Conservation (phyloP, 1,284 basidiomycete species). For the Coniferiporia sulphurascens region DNA sequence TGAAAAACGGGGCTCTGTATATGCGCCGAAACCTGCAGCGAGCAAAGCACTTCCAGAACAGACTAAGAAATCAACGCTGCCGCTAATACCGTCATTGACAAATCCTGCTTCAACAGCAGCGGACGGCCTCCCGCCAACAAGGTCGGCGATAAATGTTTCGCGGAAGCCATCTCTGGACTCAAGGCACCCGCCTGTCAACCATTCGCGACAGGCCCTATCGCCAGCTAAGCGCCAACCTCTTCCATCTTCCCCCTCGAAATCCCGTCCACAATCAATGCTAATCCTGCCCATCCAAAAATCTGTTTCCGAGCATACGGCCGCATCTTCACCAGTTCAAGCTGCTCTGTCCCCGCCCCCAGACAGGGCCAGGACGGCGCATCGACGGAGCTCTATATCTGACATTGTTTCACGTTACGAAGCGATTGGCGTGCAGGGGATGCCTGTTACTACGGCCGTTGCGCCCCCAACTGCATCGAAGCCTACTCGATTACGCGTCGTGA, state of each 20-base stretch:
- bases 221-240: constrained; percentile 29
- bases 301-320: constrained; percentile 27
- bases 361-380: constrained; percentile 31
- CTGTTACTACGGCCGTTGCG: constrained; percentile 13
- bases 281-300: constrained; percentile 54
- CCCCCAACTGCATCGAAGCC: constrained; percentile 16
- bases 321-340: constrained; percentile 29
- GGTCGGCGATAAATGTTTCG: constrained; percentile 1
- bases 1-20: constrained; percentile 8
- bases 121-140: neutral
- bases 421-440: constrained; percentile 37
- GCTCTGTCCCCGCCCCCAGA: constrained; percentile 38
- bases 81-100: neutral
- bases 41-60: neutral
- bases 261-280: constrained; percentile 73
- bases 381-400: constrained; percentile 74
- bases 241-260: constrained; percentile 21
- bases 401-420: constrained; percentile 78
- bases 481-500: constrained; percentile 17
- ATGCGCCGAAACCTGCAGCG: neutral
- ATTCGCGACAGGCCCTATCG: constrained; percentile 26
- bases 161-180: constrained; percentile 10
- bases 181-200: constrained; percentile 20
- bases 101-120: neutral
- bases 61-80: neutral